Base-by-base conservation (phyloP, 768 basidiomycete species). In the Pulveroboletus sp. region DNA sequence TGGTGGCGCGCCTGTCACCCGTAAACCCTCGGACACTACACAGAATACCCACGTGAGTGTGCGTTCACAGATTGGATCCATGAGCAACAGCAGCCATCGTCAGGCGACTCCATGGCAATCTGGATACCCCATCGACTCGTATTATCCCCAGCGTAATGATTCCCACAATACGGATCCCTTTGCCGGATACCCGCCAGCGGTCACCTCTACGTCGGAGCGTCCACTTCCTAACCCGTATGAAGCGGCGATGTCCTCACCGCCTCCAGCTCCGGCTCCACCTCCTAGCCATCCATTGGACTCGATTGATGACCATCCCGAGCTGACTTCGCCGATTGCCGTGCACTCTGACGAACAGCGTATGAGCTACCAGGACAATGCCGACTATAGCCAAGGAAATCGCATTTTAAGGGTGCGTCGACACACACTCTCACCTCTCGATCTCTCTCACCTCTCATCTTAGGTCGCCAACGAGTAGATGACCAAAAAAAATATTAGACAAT, bases 341-440 rank as follows among this genome's bases (percentile, higher is more conserved):
- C 40, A 35, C 2, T 32, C 49, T 15, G 64, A 63, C 1, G 65
- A 59, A 17, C 57, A 50, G 15, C 64, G 65, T 7, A n/a, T 60
- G 57, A 66, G 65, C 21, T 68, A 69, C 39, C 60, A 61, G 42
- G 65, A 68, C 8, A 54, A 67, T 37, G 4, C 58, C 21, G 65
- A 69, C 45, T 67, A 67, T 21, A 57, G 57, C 6, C 65, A 69
- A 4, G 54, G 60, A 9, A 52, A 49, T 30, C 65, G 67, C 33
- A 26, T 67, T 6, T 48, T 67, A 39, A 69, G 65, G 55, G 65
- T 60, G 42, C 27, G 65, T 67, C 30, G 10, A 44, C 11, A 10
- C 24, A 6, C 7, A n/a, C n/a, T 41, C 38, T 8, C 12, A 5
- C 14, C 7, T 37, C 2, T 5, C 9, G n/a, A n/a, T 24, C 24